Base-by-base conservation (phyloP, 768 basidiomycete species). In the Zangia roseola region DNA sequence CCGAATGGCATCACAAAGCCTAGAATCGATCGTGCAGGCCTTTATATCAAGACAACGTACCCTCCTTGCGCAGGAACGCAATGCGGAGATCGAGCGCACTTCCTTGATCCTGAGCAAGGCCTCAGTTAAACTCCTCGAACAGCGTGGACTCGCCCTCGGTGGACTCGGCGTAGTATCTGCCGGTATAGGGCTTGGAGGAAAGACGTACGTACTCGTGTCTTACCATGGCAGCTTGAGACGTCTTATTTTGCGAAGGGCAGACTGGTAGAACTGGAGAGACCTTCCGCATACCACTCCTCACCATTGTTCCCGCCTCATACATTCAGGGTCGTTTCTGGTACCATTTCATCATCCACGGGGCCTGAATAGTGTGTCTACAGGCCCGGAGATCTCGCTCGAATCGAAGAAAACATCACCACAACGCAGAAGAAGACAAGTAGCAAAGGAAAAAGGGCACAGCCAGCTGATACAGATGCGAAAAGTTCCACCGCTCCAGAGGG, bases 151-250 rank as follows among this genome's bases (percentile, higher is more conserved):
- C 10, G 85, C 91, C 0, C 65, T 97, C 1, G 79, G 79, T 24
- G 85, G 85, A 38, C 73, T 97, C 5, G 83, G 88, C 2, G 71
- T 91, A 2, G 75, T 80, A 1, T 75, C 78, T 21, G 75, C 93
- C n/a, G 83, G 79, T 43, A 78, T 97, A 16, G 95, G 94, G 3
- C 77, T 97, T 5, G 94, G 93, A 23, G 94, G 94, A 23, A 94
- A 94, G 73, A 94, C 84, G 93, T 95, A 65, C 63, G 69, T 55
- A 38, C 35, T 30, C 28, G 12, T 39, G 17, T 39, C 16, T 12
- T 20, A 3, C 19, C 23, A 25, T 31, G 5, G 2, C 20, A 25
- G 40, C 25, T 47, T 37, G n/a, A 33, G 38, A 46, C 23, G 5
- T 23, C 54, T 54, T 53, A 62, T 45, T 71, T 53, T 60, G 69